A percentile compares a stretch with the other conserved stretches of the same genome.
These are phyloP conservation scores for Russula emetica DNA, from an alignment of 768 basidiomycete genomes.

Conservation along the genomic window DNA sequence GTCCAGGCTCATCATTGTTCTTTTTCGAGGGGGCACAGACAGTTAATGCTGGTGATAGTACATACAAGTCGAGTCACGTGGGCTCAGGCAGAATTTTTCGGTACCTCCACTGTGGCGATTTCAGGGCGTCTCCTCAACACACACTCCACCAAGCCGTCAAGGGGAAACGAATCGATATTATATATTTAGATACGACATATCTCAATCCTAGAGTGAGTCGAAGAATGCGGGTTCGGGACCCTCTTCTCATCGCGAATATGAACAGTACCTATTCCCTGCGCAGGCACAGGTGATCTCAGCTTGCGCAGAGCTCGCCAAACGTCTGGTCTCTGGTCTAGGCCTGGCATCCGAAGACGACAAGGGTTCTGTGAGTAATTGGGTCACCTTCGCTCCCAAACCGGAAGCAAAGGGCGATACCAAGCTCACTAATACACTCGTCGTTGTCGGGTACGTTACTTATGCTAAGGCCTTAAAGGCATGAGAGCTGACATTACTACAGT, in stretches of 20 bases:
- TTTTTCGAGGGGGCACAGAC: conserved; percentile 92
- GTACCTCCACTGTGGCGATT: conserved; percentile 95
- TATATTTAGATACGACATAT: conserved; percentile 97
- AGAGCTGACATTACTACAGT: conserved; percentile 38
- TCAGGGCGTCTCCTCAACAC: conserved; percentile 85
- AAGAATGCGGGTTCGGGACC: background rate
- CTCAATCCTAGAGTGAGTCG: conserved; percentile 67
- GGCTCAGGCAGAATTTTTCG: conserved; percentile 69
- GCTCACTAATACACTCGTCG: conserved; percentile 48
- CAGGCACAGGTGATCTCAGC: conserved; percentile 93
- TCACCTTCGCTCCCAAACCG: conserved; percentile 35
- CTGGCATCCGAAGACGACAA: conserved; percentile 30
- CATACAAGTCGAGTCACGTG: conserved; percentile 63
- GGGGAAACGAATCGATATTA: conserved; percentile 76
- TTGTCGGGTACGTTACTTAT: conserved; percentile 58
- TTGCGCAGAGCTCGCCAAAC: conserved; percentile 76
- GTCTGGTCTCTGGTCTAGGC: conserved; percentile 45
- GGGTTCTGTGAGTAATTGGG: conserved; percentile 50
- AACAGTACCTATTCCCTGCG: conserved; percentile 90
- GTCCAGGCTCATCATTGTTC: conserved; percentile 91
- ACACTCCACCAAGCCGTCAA: conserved; percentile 78
- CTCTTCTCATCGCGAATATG: conserved; percentile 4
- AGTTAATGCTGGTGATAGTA: conserved; percentile 79
- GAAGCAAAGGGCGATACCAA: conserved; percentile 39
- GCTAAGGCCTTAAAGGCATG: background rate